Percentiles rank a stretch among this genome's conserved stretches.
Evolutionary conservation across 306 rosid species (phyloP).

Genomic region (Astragalus glycyphyllos): DNA sequence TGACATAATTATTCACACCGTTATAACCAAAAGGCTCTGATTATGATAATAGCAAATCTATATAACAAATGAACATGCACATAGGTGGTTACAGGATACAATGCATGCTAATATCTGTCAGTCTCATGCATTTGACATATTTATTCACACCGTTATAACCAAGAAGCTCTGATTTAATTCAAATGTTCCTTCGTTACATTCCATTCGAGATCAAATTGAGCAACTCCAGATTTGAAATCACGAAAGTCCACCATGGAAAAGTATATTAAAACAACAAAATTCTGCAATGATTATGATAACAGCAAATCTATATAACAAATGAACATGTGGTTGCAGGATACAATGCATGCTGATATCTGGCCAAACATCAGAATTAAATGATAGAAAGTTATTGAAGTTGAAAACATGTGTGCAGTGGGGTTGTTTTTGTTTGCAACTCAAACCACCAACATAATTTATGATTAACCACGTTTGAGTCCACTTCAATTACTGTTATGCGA

Average conservation of each 20-base stretch:
- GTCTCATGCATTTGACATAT: no score
- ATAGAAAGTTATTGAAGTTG: slow-evolving; percentile 3
- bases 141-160: neutral
- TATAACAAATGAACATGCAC: no score
- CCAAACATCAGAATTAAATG: slow-evolving; percentile 8
- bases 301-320: neutral
- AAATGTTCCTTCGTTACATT: slow-evolving; percentile 24
- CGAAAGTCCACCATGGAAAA: neutral
- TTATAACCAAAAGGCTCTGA: slow-evolving; percentile 13
- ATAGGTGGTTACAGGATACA: no score
- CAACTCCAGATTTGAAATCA: slow-evolving; percentile 25
- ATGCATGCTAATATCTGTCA: no score
- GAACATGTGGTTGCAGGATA: slow-evolving; percentile 29
- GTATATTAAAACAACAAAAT: slow-evolving; percentile 20
- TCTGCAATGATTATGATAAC: neutral
- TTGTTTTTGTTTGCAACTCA: slow-evolving; percentile 15
- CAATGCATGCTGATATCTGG: slow-evolving; percentile 28
- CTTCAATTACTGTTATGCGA: neutral
- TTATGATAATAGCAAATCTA: no score
- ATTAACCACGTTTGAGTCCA: slow-evolving; percentile 22
- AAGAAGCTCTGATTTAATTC: slow-evolving; percentile 8
- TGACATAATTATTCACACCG: slow-evolving; percentile 7
- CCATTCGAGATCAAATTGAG: slow-evolving; percentile 26
- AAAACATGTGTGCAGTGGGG: neutral
- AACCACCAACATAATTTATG: neutral